Conservation (phyloP, 1,284 basidiomycete species). For the Boletus mariae region DNA sequence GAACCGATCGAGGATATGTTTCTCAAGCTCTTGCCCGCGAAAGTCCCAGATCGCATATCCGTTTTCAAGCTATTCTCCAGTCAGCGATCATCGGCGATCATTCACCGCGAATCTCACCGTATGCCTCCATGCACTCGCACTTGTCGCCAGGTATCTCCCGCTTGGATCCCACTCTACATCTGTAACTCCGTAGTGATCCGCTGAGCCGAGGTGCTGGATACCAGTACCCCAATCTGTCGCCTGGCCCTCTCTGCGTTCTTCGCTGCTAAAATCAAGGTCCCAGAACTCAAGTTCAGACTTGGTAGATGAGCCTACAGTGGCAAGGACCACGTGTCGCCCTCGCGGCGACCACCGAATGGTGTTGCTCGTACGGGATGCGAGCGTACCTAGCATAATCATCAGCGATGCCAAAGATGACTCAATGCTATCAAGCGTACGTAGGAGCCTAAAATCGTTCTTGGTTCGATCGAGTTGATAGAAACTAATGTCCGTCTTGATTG, state of each 20-base stretch:
- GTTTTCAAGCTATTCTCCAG: slow-evolving; percentile 75
- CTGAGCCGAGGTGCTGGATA: slow-evolving; percentile 83
- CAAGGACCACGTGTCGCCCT: slow-evolving; percentile 93
- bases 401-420: slow-evolving; percentile 5
- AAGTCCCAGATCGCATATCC: slow-evolving; percentile 99
- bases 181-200: slow-evolving; percentile 98
- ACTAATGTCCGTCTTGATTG: slow-evolving; percentile 94
- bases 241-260: slow-evolving; percentile 69
- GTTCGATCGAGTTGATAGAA: slow-evolving; percentile 94
- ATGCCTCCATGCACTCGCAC: slow-evolving; percentile 93
- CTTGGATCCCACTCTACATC: slow-evolving; percentile 99
- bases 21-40: slow-evolving; percentile 88
- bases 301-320: slow-evolving; percentile 90
- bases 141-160: slow-evolving; percentile 91
- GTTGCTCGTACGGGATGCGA: slow-evolving; percentile 88
- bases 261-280: slow-evolving; percentile 91
- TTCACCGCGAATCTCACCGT: slow-evolving; percentile 50
- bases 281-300: slow-evolving; percentile 99
- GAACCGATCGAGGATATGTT: slow-evolving; percentile 90
- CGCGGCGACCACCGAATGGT: slow-evolving; percentile 97
- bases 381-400: slow-evolving; percentile 50
- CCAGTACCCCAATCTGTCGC: slow-evolving; percentile 77
- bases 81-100: slow-evolving; percentile 8
- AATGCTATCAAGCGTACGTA: slow-evolving; percentile 53
- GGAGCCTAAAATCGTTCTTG: slow-evolving; percentile 93